Evolutionary conservation across 352 stramenopile species (phyloP).

Genomic region (Phytophthora cactorum): DNA sequence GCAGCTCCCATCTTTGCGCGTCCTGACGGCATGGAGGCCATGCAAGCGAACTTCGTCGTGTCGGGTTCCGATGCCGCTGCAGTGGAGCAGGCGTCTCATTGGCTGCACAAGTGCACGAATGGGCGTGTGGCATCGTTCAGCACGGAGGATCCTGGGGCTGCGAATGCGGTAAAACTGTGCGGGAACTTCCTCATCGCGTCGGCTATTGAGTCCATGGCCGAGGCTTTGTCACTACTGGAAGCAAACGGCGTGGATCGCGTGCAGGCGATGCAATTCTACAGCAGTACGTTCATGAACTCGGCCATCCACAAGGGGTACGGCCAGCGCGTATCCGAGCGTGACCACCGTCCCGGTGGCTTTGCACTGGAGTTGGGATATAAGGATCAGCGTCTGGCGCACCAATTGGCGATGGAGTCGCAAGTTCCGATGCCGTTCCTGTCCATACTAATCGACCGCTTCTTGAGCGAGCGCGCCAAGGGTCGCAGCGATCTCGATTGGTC

Average conservation of each 20-base stretch:
- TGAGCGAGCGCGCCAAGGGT: conserved; percentile 63
- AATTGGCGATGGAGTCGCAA: conserved; percentile 56
- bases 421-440: conserved; percentile 83
- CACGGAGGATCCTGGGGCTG: conserved; percentile 58
- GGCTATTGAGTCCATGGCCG: conserved; percentile 81
- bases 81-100: conserved; percentile 42
- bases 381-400: conserved; percentile 65
- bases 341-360: conserved; percentile 78
- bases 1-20: conserved; percentile 74
- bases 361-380: conserved; percentile 78
- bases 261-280: conserved; percentile 80
- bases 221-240: conserved; percentile 72
- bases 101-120: conserved; percentile 49
- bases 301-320: conserved; percentile 85
- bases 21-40: conserved; percentile 70
- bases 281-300: conserved; percentile 82
- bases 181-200: conserved; percentile 85
- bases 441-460: conserved; percentile 74
- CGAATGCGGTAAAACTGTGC: conserved; percentile 81
- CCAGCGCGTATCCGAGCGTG: conserved; percentile 73
- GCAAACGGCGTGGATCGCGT: conserved; percentile 75
- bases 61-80: conserved; percentile 48
- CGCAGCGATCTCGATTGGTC: conserved; percentile 79
- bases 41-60: conserved; percentile 71
- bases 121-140: conserved; percentile 58